Percentiles rank a stretch among this genome's conserved stretches.
These are phyloP conservation scores for Phytophthora quininea DNA, from an alignment of 352 stramenopile genomes.

Conservation along the genomic window DNA sequence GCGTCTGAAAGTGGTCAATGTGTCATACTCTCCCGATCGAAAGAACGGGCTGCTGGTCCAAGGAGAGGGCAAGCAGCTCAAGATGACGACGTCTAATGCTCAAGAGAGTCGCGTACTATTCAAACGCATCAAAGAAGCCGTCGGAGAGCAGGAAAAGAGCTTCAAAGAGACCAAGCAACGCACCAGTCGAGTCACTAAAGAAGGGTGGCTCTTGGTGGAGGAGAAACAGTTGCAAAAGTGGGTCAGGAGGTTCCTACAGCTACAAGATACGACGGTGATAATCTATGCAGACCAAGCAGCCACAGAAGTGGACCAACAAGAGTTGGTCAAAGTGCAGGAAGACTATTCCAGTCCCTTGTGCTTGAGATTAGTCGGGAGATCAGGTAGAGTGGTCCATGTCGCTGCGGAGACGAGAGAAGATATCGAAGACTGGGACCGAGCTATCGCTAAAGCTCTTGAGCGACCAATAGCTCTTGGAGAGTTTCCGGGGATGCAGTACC, in stretches of 20 bases:
- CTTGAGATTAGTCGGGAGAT: constrained; percentile 17
- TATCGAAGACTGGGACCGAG: constrained; percentile 36
- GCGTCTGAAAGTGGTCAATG: constrained; percentile 54
- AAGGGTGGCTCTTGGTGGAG: constrained; percentile 54
- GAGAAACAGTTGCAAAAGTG: constrained; percentile 33
- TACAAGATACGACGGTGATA: constrained; percentile 54
- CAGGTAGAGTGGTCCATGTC: constrained; percentile 18
- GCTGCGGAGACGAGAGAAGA: constrained; percentile 37
- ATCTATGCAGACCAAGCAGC: constrained; percentile 49
- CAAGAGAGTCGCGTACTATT: constrained; percentile 67
- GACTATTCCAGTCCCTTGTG: constrained; percentile 30
- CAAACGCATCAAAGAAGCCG: constrained; percentile 45
- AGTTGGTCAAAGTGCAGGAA: constrained; percentile 29
- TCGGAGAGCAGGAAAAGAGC: constrained; percentile 38
- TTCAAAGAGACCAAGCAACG: constrained; percentile 12
- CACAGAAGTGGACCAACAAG: constrained; percentile 34
- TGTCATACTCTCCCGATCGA: constrained; percentile 53
- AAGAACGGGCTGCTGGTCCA: constrained; percentile 65
- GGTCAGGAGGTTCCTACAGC: constrained; percentile 63
- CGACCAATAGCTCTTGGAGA: constrained; percentile 18
- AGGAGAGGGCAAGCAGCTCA: constrained; percentile 62
- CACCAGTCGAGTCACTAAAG: constrained; percentile 2
- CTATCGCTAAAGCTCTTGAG: constrained; percentile 28
- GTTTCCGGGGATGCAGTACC: constrained; percentile 7
- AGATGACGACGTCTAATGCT: constrained; percentile 60